Percentiles rank a stretch among this genome's conserved stretches.
Evolutionary conservation across 768 basidiomycete genomes (phyloP).

Genomic region (Psilocybe tampanensis): DNA sequence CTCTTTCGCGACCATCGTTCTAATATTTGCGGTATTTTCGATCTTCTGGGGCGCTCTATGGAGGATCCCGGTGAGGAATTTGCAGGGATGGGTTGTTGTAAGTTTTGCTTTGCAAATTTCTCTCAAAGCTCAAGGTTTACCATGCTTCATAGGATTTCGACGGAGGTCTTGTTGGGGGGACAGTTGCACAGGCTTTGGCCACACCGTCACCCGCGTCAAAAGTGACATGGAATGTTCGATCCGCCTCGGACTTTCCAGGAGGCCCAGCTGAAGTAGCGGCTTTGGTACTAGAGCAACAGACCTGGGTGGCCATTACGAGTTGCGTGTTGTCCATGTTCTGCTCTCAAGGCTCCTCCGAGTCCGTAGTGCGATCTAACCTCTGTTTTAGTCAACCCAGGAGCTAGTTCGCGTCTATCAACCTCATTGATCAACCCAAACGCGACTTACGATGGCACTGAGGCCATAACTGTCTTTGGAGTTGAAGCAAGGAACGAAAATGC

Average conservation of each 20-base stretch:
- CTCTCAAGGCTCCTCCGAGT: background rate
- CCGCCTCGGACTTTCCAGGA: slow-evolving; percentile 45
- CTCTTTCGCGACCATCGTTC: slow-evolving; percentile 36
- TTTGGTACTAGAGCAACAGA: slow-evolving; percentile 49
- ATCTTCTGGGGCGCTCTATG: slow-evolving; percentile 63
- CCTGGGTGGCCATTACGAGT: slow-evolving; percentile 61
- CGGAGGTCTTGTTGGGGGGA: slow-evolving; percentile 50
- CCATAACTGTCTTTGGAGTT: slow-evolving; percentile 48
- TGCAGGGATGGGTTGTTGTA: slow-evolving; percentile 63
- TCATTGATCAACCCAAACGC: slow-evolving; percentile 42
- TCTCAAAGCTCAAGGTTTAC: background rate
- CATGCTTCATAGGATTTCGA: slow-evolving; percentile 58
- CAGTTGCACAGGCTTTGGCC: slow-evolving; percentile 41
- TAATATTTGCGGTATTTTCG: slow-evolving; percentile 51
- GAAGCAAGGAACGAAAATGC: slow-evolving; percentile 61
- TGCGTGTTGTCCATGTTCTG: slow-evolving; percentile 21
- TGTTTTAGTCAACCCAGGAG: slow-evolving; percentile 41
- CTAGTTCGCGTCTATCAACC: slow-evolving; percentile 36
- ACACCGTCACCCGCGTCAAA: slow-evolving; percentile 27
- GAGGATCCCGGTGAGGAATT: slow-evolving; percentile 40
- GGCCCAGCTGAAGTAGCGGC: slow-evolving; percentile 43
- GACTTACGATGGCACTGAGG: slow-evolving; percentile 48
- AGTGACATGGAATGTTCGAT: slow-evolving; percentile 47
- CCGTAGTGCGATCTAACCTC: background rate
- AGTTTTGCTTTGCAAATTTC: slow-evolving; percentile 19